Evolutionary conservation across 352 stramenopile genomes (phyloP), one percentile per base, ranked within the genome.

Genomic region (Lagenidium sp.): DNA sequence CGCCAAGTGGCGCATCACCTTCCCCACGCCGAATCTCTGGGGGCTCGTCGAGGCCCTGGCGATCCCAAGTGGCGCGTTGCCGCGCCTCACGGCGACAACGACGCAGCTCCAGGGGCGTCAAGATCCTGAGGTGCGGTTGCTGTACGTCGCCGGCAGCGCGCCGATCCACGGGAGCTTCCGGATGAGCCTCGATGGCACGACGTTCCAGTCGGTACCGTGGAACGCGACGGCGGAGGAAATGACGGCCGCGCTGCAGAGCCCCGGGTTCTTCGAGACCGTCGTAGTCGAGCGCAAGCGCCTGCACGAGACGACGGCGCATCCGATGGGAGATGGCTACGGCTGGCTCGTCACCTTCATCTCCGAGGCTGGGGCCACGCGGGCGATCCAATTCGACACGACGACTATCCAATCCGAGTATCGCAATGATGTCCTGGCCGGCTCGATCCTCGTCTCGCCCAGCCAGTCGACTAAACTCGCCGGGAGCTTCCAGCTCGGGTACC

Each of bases 341-440:
- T 81, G 62, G 64, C 28, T 70, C 22, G 53, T 81, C 4, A 69
- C 62, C 7, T 81, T 77, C 46, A 36, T 51, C 3, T 75, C 68
- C 1, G 61, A 76, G 36, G 60, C 60, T 20, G 65, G 44, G 10
- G 22, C 50, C 2, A 45, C 53, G 3, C 50, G 48, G 18, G 30
- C 53, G 10, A 31, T 67, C 19, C 30, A 45, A 16, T 76, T 69
- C 30, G 49, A 64, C n/a, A 53, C 46, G 3, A 50, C 11, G 3
- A 48, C 22, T 23, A 55, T 68, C 20, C 24, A 15, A 3, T 46
- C 47, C 2, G 25, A 35, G n/a, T 64, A 57, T 28, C 47, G 50
- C 6, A 59, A 53, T 24, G 50, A 63, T 41, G 53, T 68, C 1
- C 25, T 36, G 1, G 56, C 55, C 16, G 59, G 57, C 1, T 57